Base-by-base conservation (phyloP, 148 eudicot species). In the Camellia sinensis region DNA sequence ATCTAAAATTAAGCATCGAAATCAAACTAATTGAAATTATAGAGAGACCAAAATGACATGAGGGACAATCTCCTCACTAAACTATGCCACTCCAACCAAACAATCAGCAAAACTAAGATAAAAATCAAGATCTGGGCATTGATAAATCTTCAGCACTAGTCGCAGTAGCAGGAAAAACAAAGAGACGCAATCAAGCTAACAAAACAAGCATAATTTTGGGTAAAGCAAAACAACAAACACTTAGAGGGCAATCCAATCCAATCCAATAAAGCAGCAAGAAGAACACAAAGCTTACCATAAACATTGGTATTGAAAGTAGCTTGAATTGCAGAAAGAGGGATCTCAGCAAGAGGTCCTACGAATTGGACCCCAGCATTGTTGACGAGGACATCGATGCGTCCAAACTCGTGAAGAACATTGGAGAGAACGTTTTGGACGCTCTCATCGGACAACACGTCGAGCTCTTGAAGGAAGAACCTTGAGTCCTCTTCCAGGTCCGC, bases 291-390 rank as follows among this genome's bases (percentile, higher is more conserved):
- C 22, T 64, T 65, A 95, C 99, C 99, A 54, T 61, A 93, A 78
- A 93, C 89, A 86, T 95, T 95, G 29, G 97, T 93, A 60, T 95
- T 84, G 82, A 93, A 93, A 57, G 97, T 87, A 1, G 73, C 80
- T 65, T 92, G 79, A 44, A 95, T 65, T 2, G 86, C 65, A 69
- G 90, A 84, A 0, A 95, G 44, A 59, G 97, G 97, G 44, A 92
- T 80, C 82, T 95, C 99, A 67, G 97, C 99, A 48, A 93, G 87
- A 41, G 99, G 99, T 0, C 97, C 99, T 29, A 95, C 83, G 78
- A 93, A 93, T 60, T 87, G 99, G 45, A 92, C 88, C 5, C 97
- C 99, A 10, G 97, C 97, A 72, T 95, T 95, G 54, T 93, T 95
- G 3, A 95, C 87, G 4, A 95, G 62, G 5, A 95, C 52, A 86